phyloP scores from a whole-genome alignment of 192 early-diverging fungal species.

The Linnemannia schmuckeri region DNA sequence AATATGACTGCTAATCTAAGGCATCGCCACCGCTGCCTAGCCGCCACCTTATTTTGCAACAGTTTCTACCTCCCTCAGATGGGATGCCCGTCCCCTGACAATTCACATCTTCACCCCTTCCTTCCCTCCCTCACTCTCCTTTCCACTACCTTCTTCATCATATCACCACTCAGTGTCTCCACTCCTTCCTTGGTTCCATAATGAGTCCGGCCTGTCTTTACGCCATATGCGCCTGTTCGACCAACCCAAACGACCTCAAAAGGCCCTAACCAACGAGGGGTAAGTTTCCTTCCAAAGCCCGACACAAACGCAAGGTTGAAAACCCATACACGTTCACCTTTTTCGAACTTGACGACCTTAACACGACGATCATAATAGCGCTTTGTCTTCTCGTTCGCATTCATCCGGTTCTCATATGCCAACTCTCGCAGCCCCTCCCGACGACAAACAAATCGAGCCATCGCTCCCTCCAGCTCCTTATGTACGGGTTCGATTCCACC shows the following conservation, averaged over 20 bases:
- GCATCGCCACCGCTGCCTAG: too few species aligned
- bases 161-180: not conserved
- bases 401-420: not conserved
- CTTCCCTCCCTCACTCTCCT: not conserved
- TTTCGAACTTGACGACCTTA: not conserved
- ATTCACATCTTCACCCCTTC: not conserved
- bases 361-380: constrained; percentile 8
- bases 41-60: too few species aligned
- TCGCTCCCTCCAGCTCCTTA: not conserved
- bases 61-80: too few species aligned
- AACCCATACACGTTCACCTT: not conserved
- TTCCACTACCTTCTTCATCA: not conserved
- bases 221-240: not conserved
- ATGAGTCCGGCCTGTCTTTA: not conserved
- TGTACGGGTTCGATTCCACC: not conserved
- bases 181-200: constrained; percentile 8
- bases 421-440: constrained; percentile 2
- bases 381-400: constrained; percentile 7
- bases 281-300: constrained; percentile 1
- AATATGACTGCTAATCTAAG: too few species aligned
- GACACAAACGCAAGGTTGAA: constrained; percentile 8
- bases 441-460: not conserved
- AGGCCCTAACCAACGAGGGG: not conserved
- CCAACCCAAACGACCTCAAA: constrained; percentile 11
- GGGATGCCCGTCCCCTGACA: not conserved